These are phyloP conservation scores for Aspergillus pseudoviridinutans DNA, from an alignment of 2,329 filamentous ascomycete species.

Conservation along the genomic window DNA sequence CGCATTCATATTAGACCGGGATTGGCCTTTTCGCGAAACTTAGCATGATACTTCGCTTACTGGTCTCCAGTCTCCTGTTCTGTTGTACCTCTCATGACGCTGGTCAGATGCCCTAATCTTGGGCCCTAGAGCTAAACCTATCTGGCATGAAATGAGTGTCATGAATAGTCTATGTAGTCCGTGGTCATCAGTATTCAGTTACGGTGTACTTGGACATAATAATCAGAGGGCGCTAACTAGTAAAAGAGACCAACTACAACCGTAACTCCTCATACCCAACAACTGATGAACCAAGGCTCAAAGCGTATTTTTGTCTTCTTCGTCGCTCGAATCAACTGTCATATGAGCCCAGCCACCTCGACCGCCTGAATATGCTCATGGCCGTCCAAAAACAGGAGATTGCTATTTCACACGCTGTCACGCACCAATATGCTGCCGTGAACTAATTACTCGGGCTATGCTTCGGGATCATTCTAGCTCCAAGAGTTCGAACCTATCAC, in stretches of 20 bases:
- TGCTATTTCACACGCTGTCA: background rate
- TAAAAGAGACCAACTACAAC: no score
- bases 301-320: background rate
- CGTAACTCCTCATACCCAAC: background rate
- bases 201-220: background rate
- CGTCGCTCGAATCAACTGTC: background rate
- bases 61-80: background rate
- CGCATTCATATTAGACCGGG: no score
- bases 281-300: background rate
- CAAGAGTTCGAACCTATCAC: background rate
- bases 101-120: background rate
- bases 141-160: background rate
- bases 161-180: background rate
- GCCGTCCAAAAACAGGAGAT: background rate
- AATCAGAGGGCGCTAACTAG: no score
- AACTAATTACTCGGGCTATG: background rate
- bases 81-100: background rate
- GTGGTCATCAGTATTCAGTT: background rate
- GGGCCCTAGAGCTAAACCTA: background rate
- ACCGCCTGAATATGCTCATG: background rate
- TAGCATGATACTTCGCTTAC: background rate
- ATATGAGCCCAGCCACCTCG: background rate
- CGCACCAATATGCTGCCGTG: background rate
- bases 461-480: background rate
- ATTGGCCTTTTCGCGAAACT: background rate